These are phyloP conservation scores for Rhizomucor miehei DNA, from an alignment of 371 early-diverging fungal genomes.

Conservation along the genomic window DNA sequence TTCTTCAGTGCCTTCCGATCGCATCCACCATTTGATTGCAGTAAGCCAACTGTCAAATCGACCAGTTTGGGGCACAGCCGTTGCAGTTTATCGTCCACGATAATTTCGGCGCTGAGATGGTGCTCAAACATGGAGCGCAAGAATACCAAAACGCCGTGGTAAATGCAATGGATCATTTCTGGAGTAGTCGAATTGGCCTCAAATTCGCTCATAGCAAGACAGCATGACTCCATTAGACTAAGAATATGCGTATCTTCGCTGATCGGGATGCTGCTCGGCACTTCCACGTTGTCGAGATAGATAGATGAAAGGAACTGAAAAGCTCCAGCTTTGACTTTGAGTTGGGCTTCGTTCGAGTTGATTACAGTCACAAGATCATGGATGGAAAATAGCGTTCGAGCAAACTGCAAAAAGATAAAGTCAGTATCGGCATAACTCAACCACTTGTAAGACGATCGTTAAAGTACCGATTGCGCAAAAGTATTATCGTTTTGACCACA, in stretches of 20 bases:
- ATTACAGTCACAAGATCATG: conserved; percentile 20
- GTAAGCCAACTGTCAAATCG: conserved; percentile 17
- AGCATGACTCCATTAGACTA: conserved; percentile 13
- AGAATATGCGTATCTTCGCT: conserved; percentile 20
- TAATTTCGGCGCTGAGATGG: conserved; percentile 25
- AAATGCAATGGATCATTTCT: conserved; percentile 12
- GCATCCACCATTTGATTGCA: conserved; percentile 8
- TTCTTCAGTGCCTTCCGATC: conserved; percentile 12
- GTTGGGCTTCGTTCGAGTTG: conserved; percentile 7
- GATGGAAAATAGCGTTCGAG: conserved; percentile 32
- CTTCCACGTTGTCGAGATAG: conserved; percentile 36
- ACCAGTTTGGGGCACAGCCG: conserved; percentile 19
- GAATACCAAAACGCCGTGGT: conserved; percentile 27
- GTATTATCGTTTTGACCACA: conserved; percentile 55
- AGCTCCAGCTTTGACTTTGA: conserved; percentile 20
- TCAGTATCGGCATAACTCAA: background rate
- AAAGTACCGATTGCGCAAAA: conserved; percentile 44
- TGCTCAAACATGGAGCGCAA: conserved; percentile 30
- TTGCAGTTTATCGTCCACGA: conserved; percentile 14
- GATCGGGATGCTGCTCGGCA: conserved; percentile 16
- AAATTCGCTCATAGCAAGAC: conserved; percentile 12
- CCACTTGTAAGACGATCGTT: background rate
- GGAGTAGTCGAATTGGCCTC: background rate
- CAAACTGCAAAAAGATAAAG: conserved; percentile 17
- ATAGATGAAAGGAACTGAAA: conserved; percentile 30